A percentile compares a stretch with the other conserved stretches of the same genome.
Conservation (phyloP, 2,329 filamentous ascomycete genomes). For the Claviceps monticola region DNA sequence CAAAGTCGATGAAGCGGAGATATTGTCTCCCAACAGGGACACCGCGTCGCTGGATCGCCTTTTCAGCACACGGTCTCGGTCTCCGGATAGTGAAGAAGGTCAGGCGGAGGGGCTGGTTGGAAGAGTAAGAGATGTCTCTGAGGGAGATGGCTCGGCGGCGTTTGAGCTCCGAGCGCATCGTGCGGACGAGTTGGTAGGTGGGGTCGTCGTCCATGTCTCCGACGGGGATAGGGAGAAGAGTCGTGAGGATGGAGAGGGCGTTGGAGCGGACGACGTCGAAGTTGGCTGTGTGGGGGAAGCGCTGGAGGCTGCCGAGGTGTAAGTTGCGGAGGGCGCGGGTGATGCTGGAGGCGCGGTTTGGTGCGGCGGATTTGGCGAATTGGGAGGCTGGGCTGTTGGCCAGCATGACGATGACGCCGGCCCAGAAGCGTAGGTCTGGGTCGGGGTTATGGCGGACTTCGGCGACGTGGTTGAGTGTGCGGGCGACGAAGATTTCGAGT, state of each 20-base stretch:
- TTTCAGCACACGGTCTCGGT: background rate
- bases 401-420: constrained; percentile 3
- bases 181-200: background rate
- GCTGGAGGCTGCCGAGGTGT: constrained; percentile 1
- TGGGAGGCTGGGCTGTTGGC: constrained; percentile 1
- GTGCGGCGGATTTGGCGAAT: constrained; percentile 1
- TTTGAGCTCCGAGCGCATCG: constrained; percentile 1
- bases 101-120: constrained; percentile 1
- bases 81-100: constrained; percentile 5
- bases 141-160: constrained; percentile 1
- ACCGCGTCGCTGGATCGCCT: background rate
- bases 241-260: constrained; percentile 5
- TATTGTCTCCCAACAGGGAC: constrained; percentile 5
- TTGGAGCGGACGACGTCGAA: constrained; percentile 7
- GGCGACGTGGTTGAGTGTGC: background rate
- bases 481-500: constrained; percentile 3
- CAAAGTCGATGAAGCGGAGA: constrained; percentile 4
- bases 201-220: constrained; percentile 1
- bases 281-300: constrained; percentile 7
- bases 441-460: background rate
- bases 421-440: constrained; percentile 1
- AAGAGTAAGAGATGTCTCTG: background rate
- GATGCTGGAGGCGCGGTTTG: constrained; percentile 1
- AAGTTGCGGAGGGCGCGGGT: constrained; percentile 6
- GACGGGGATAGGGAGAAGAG: constrained; percentile 6